Evolutionary conservation across 495 filamentous ascomycete species (phyloP).

Genomic region (Sabuloglossum arenarium): DNA sequence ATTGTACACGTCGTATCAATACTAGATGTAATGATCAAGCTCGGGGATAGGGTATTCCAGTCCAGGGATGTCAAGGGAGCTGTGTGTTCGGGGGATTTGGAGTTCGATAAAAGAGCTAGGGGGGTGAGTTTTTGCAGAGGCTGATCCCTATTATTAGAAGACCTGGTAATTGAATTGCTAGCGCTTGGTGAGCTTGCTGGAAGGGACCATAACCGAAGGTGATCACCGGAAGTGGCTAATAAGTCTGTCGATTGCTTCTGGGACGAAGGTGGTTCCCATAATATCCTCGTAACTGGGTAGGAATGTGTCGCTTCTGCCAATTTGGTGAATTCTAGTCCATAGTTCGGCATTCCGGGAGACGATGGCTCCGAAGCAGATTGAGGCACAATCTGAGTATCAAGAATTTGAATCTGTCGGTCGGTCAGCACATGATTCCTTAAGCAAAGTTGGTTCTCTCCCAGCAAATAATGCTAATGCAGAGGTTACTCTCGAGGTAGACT

Average conservation of each 20-base stretch:
- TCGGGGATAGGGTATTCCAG: constrained; percentile 93
- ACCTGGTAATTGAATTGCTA: constrained; percentile 54
- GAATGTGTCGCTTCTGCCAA: constrained; percentile 96
- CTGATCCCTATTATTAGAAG: constrained; percentile 37
- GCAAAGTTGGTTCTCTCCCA: background rate
- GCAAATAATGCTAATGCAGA: background rate
- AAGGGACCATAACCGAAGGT: constrained; percentile 87
- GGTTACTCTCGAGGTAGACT: background rate
- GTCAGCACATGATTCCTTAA: background rate
- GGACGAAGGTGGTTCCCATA: constrained; percentile 96
- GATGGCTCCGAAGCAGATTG: constrained; percentile 51
- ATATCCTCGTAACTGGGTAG: constrained; percentile 84
- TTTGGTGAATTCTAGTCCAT: constrained; percentile 74
- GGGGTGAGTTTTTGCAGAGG: constrained; percentile 77
- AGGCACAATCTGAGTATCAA: constrained; percentile 61
- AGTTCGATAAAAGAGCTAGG: constrained; percentile 83
- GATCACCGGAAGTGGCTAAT: constrained; percentile 88
- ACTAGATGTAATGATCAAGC: constrained; percentile 92
- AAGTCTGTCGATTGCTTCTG: constrained; percentile 94
- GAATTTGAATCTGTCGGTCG: constrained; percentile 69
- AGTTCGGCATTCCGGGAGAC: constrained; percentile 43
- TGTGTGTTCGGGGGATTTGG: constrained; percentile 94
- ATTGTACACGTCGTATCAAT: constrained; percentile 99
- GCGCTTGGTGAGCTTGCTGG: constrained; percentile 32
- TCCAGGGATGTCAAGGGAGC: constrained; percentile 90